Base-by-base conservation (phyloP, 768 basidiomycete species). In the Roridomyces roridus region DNA sequence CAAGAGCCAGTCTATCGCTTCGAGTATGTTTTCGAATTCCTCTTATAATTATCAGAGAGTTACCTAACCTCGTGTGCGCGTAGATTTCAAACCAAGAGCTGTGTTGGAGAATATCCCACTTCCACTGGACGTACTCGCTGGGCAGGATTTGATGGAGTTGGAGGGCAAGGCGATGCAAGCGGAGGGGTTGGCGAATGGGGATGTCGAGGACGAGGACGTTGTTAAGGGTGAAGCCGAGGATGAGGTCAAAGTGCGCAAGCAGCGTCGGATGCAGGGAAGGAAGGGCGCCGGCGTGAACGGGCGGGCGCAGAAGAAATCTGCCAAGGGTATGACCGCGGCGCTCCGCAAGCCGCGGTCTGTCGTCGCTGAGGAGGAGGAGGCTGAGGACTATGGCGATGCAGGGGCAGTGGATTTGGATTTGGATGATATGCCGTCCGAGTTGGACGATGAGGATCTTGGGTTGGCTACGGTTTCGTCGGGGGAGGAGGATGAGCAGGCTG, bases 1-100 rank as follows among this genome's bases (percentile, higher is more conserved):
- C 2, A 79, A 76, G 66, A 75, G 79, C 52, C 77, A 76, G 43
- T 75, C 80, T 6, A 73, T 82, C 57, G 81, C 76, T 12, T 67
- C 73, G 5, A 83, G 82, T 82, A 62, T 55, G 79, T 68, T 39
- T n/a, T n/a, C n/a, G n/a, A n/a, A n/a, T n/a, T 18, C 34, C 51
- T 15, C 21, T 39, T 21, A 56, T 14, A 5, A 39, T 34, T 31
- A 0, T 62, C 48, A 66, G 31, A 39, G n/a, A n/a, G n/a, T n/a
- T n/a, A n/a, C n/a, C n/a, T n/a, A 28, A 9, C 1, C n/a, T n/a
- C n/a, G n/a, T n/a, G n/a, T n/a, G n/a, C n/a, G n/a, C n/a, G 5
- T 12, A 64, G 77, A 77, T 51, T 69, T 58, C 54, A 62, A 65
- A 37, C 51, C 44, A 15, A 57, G 62, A 15, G 49, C 51, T 14